phyloP scores from a whole-genome alignment of 2,329 filamentous ascomycete species.

The Colletotrichum tropicicola region DNA sequence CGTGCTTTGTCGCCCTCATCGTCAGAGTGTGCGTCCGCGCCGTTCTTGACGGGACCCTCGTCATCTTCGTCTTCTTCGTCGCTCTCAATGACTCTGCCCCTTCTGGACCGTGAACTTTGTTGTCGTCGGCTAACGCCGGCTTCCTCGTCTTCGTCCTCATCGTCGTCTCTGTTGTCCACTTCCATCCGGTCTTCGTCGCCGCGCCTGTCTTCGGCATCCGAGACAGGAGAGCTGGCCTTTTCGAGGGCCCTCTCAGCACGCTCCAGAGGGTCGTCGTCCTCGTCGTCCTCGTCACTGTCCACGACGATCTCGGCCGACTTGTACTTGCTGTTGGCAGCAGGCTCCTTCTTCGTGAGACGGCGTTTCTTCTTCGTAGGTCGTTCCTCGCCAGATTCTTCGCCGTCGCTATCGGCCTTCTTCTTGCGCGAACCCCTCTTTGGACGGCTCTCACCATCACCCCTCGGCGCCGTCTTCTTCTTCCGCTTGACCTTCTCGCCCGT shows the following conservation, averaged over 20 bases:
- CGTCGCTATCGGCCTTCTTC: constrained; percentile 51
- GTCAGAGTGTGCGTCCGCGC: constrained; percentile 24
- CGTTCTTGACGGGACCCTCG: constrained; percentile 34
- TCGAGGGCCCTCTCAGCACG: constrained; percentile 53
- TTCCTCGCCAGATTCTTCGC: constrained; percentile 57
- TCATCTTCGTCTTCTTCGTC: constrained; percentile 61
- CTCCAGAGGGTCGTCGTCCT: constrained; percentile 54
- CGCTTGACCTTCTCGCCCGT: constrained; percentile 84
- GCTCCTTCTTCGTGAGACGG: constrained; percentile 60
- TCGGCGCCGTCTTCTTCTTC: constrained; percentile 68
- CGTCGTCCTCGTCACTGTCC: constrained; percentile 73
- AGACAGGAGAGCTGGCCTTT: constrained; percentile 44
- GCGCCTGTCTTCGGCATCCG: constrained; percentile 41
- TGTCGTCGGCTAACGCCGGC: constrained; percentile 58
- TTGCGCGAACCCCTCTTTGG: constrained; percentile 69
- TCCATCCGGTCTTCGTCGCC: constrained; percentile 58
- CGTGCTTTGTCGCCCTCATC: constrained; percentile 37
- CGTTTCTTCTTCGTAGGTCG: constrained; percentile 70
- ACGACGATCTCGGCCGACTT: constrained; percentile 88
- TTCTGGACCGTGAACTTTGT: constrained; percentile 55
- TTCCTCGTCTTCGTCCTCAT: constrained; percentile 58
- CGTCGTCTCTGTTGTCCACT: constrained; percentile 52
- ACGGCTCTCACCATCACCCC: constrained; percentile 38
- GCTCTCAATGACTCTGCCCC: constrained; percentile 62
- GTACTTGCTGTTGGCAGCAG: constrained; percentile 67